These are phyloP conservation scores for Baeospora myosura DNA, from an alignment of 1,284 basidiomycete genomes.

Conservation along the genomic window DNA sequence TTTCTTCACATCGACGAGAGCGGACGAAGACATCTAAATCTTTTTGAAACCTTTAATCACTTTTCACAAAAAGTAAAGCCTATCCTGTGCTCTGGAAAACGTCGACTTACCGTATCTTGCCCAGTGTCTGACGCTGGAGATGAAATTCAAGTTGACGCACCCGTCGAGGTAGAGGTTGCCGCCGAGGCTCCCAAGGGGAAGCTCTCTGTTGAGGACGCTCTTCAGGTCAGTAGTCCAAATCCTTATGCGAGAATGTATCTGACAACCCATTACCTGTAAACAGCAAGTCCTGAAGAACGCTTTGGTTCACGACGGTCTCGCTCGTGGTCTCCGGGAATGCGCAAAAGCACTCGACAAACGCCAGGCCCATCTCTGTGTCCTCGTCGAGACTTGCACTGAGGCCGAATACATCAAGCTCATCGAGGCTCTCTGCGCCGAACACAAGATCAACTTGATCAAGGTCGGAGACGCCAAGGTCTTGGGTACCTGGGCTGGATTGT, in stretches of 20 bases:
- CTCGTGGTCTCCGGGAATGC: constrained; percentile 94
- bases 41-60: constrained; percentile 18
- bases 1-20: constrained; percentile 74
- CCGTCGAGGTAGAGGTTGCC: constrained; percentile 78
- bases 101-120: neutral
- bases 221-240: constrained; percentile 66
- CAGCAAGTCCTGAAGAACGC: constrained; percentile 94
- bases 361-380: constrained; percentile 97
- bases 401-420: constrained; percentile 99
- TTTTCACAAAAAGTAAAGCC: constrained; percentile 6
- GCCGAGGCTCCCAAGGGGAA: constrained; percentile 87
- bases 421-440: constrained; percentile 97
- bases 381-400: constrained; percentile 98
- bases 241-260: no score
- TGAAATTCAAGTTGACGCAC: constrained; percentile 76
- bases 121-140: constrained; percentile 95
- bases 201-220: constrained; percentile 94
- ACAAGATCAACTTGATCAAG: constrained; percentile 99
- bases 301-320: constrained; percentile 95
- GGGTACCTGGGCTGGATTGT: constrained; percentile 97
- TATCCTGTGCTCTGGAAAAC: constrained; percentile 5
- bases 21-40: constrained; percentile 79
- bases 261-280: constrained; percentile 1
- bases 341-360: constrained; percentile 99
- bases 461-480: constrained; percentile 96